Evolutionary conservation across 2,329 filamentous ascomycete genomes (phyloP).

Genomic region (Sordariomycetes sp.): DNA sequence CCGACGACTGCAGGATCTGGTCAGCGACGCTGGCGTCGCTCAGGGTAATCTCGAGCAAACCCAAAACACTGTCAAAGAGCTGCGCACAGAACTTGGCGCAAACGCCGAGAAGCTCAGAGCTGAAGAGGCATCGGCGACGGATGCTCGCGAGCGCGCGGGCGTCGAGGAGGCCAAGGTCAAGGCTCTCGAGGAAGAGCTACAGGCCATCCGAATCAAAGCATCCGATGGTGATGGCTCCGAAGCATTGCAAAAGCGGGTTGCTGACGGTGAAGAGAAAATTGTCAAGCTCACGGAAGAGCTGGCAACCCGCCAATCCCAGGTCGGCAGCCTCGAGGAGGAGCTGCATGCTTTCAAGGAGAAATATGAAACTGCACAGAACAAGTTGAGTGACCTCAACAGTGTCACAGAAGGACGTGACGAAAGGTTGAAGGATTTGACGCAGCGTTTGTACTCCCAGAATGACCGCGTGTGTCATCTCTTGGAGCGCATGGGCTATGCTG

Average conservation of each 20-base stretch:
- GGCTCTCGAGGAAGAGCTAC: slow-evolving; percentile 57
- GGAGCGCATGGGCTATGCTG: slow-evolving; percentile 76
- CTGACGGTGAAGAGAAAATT: slow-evolving; percentile 66
- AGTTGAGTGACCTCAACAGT: slow-evolving; percentile 38
- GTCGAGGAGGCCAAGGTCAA: slow-evolving; percentile 43
- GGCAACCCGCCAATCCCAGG: slow-evolving; percentile 65
- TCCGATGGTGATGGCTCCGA: slow-evolving; percentile 79
- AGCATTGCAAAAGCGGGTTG: slow-evolving; percentile 62
- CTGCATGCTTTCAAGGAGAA: slow-evolving; percentile 60
- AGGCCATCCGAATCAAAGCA: slow-evolving; percentile 59
- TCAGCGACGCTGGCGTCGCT: slow-evolving; percentile 50
- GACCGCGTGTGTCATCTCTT: slow-evolving; percentile 76
- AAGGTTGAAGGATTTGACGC: slow-evolving; percentile 74
- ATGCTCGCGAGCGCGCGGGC: slow-evolving; percentile 43
- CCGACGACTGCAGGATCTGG: slow-evolving; percentile 49
- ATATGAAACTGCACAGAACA: slow-evolving; percentile 42
- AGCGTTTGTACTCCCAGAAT: slow-evolving; percentile 73
- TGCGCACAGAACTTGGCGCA: slow-evolving; percentile 48
- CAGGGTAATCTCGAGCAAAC: slow-evolving; percentile 55
- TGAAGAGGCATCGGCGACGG: slow-evolving; percentile 41
- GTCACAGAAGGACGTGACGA: slow-evolving; percentile 62
- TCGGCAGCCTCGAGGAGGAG: slow-evolving; percentile 69
- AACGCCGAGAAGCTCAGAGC: slow-evolving; percentile 41
- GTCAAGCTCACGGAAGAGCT: slow-evolving; percentile 60
- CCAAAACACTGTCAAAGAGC: slow-evolving; percentile 40